Evolutionary conservation across 208 protist species (phyloP).

Genomic region (Leptomonas pyrrhocoris): DNA sequence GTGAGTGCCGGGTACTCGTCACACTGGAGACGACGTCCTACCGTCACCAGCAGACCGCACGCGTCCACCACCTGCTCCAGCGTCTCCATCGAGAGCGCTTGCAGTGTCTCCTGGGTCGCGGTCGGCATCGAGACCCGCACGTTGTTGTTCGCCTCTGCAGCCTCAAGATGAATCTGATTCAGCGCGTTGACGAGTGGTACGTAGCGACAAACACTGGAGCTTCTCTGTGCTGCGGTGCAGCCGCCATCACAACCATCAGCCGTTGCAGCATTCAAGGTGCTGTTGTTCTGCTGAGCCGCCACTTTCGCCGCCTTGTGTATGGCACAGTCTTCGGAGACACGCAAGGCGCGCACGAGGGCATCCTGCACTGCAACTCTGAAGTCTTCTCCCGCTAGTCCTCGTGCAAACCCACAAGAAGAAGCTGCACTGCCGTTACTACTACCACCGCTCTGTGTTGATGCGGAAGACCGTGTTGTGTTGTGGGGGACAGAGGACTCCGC

Average conservation of each 20-base stretch:
- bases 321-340: neutral
- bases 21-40: neutral
- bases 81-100: conserved; percentile 9
- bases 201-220: neutral
- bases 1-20: conserved; percentile 7
- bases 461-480: neutral
- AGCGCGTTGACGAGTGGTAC: conserved; percentile 10
- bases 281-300: neutral
- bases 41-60: conserved; percentile 17
- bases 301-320: neutral
- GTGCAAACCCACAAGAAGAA: no score
- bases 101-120: neutral
- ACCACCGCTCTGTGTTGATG: neutral
- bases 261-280: neutral
- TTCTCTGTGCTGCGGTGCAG: no score
- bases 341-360: neutral
- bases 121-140: neutral
- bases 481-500: neutral
- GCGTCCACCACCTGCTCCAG: conserved; percentile 19
- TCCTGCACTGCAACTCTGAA: neutral
- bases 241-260: no score
- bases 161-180: neutral
- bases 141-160: neutral
- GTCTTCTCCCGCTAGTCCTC: neutral
- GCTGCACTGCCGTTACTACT: neutral